A percentile compares a stretch with the other conserved stretches of the same genome.
Conservation (phyloP, 768 basidiomycete species). For the Suillus sp. region DNA sequence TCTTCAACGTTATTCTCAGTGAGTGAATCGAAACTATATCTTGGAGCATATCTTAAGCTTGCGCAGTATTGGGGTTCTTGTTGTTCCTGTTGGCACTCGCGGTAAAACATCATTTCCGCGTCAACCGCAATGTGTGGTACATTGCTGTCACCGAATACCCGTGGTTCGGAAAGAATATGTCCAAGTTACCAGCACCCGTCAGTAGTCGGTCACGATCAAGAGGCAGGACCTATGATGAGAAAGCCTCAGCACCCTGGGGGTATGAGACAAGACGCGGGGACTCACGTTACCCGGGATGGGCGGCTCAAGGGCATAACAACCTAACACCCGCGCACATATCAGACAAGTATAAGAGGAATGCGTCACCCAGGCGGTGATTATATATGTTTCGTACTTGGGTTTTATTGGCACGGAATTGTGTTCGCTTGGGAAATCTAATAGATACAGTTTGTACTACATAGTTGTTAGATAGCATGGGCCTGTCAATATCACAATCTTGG, state of each 20-base stretch:
- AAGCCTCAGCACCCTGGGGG: conserved; percentile 18
- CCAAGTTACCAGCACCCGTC: conserved; percentile 46
- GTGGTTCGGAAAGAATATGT: conserved; percentile 59
- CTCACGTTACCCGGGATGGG: conserved; percentile 24
- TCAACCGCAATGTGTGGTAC: conserved; percentile 61
- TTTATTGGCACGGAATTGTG: conserved; percentile 13
- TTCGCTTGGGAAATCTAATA: conserved; percentile 13
- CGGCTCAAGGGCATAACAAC: conserved; percentile 23
- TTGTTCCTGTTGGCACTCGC: conserved; percentile 47
- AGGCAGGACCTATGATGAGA: conserved; percentile 35
- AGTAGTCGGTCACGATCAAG: conserved; percentile 37
- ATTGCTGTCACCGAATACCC: conserved; percentile 69
- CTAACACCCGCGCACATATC: conserved; percentile 31
- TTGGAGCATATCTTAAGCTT: conserved; percentile 15
- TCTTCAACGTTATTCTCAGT: conserved; percentile 77
- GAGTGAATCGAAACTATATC: conserved; percentile 28
- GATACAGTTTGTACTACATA: conserved; percentile 20
- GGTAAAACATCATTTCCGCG: conserved; percentile 44
- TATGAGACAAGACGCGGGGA: conserved; percentile 23
- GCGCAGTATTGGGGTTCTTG: conserved; percentile 51
- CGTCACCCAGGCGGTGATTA: conserved; percentile 48
- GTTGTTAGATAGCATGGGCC: conserved; percentile 11
- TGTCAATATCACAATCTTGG: conserved; percentile 6
- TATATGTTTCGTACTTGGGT: conserved; percentile 13
- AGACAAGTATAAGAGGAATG: conserved; percentile 43